These are phyloP conservation scores for Solanum chiquidenum DNA, from an alignment of 257 asterid genomes.

Conservation along the genomic window DNA sequence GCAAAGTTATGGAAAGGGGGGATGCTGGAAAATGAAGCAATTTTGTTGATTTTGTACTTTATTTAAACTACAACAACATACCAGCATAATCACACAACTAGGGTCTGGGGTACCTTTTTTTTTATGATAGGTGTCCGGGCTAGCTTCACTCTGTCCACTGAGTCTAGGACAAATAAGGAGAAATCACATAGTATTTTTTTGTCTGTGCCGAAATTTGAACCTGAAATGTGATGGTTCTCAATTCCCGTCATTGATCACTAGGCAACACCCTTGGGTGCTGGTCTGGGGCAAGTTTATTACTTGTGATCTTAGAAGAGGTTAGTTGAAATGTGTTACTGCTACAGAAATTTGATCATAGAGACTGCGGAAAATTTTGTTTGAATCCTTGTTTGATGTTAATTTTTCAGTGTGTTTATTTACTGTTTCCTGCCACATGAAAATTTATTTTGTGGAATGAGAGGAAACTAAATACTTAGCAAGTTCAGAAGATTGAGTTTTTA, in stretches of 20 bases:
- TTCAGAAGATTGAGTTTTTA: neutral
- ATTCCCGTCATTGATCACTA: neutral
- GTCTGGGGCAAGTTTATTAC: neutral
- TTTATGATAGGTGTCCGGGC: neutral
- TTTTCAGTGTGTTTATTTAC: neutral
- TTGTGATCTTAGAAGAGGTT: neutral
- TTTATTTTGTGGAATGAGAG: neutral
- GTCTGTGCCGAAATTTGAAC: neutral
- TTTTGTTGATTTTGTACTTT: neutral
- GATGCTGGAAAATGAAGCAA: neutral
- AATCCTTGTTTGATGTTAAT: neutral
- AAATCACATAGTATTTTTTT: neutral
- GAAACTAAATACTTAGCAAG: neutral
- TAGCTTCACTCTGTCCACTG: neutral
- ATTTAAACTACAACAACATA: neutral
- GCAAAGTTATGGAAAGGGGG: neutral
- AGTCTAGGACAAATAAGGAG: neutral
- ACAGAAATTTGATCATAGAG: neutral
- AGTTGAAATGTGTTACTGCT: neutral
- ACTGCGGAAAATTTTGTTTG: neutral
- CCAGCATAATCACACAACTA: neutral
- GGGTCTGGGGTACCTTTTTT: neutral
- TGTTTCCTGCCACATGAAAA: neutral
- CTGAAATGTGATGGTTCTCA: neutral
- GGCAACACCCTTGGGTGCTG: neutral